Evolutionary conservation across 2,329 filamentous ascomycete genomes (phyloP), one percentile per base, ranked within the genome.

Genomic region (Fusarium hainanense): DNA sequence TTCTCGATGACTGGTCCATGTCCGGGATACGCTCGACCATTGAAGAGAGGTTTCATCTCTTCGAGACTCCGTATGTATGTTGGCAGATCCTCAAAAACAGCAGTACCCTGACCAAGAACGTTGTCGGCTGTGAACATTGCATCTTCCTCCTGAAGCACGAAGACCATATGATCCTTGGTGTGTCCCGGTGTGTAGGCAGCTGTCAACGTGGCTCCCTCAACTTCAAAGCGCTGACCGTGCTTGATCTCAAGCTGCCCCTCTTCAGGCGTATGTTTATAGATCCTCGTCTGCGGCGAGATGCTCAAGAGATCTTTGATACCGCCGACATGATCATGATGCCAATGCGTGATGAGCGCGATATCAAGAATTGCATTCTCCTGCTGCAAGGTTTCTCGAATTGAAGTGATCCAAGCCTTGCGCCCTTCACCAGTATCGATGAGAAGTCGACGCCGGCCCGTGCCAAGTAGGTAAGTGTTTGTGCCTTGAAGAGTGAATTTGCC

Each of bases 391-490:
- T 84, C 81, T 68, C 87, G 86, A 37, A 99, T 81, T 0, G 88
- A 86, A 0, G 85, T 79, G 43, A 89, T 85, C 95, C 95, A 99
- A 34, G 87, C 85, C 4, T 90, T 87, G 61, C 84, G 87, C 48
- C 95, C 96, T 79, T 97, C 91, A 50, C 92, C 96, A 0, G 94
- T 97, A 81, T 99, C 96, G 75, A 99, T 89, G 23, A 99, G 87
- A 62, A 98, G 85, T 12, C 96, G 90, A 9, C 82, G 81, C 8
- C 83, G 78, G 6, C 94, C 95, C 9, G 87, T 90, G 62, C 96
- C 96, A 63, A 99, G 77, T 20, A 99, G 87, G 79, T 99, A 99
- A 34, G 96, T 99, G 79, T 99, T 99, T 72, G 96, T 98, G 67
- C 94, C 91, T 80, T 91, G 88, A 13, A 91, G 81, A 7, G 88